These are phyloP conservation scores for Toxicodendron radicans DNA, from an alignment of 345 rosid species.

Conservation along the genomic window DNA sequence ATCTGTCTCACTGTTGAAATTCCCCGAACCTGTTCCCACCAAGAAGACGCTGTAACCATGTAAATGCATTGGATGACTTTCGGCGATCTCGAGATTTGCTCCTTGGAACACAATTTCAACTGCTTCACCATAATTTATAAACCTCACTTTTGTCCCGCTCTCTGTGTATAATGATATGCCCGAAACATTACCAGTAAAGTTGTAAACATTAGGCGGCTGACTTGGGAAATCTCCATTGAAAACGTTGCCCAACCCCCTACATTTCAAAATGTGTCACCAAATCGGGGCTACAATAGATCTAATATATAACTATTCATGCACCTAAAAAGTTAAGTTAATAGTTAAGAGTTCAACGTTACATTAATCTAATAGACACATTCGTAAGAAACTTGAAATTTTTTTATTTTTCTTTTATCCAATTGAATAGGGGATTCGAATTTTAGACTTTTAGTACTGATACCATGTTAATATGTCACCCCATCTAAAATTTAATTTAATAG, in stretches of 20 bases:
- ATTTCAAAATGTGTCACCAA: not conserved
- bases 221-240: slow-evolving; percentile 27
- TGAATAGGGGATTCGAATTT: no score
- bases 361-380: no score
- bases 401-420: no score
- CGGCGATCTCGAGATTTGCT: slow-evolving; percentile 26
- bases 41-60: slow-evolving; percentile 47
- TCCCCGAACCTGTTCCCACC: slow-evolving; percentile 41
- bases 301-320: no score
- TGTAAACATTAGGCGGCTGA: slow-evolving; percentile 15
- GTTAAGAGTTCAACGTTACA: no score
- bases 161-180: not conserved
- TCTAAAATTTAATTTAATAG: no score
- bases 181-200: slow-evolving; percentile 36
- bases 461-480: no score
- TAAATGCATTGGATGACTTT: slow-evolving; percentile 46
- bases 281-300: no score
- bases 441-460: no score
- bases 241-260: slow-evolving; percentile 19
- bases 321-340: no score
- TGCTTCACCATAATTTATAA: slow-evolving; percentile 31
- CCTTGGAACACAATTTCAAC: slow-evolving; percentile 49
- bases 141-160: slow-evolving; percentile 29
- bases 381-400: no score
- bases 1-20: slow-evolving; percentile 29